Base-by-base conservation (phyloP, 352 stramenopile genomes). In the Phytopythium delawarense region DNA sequence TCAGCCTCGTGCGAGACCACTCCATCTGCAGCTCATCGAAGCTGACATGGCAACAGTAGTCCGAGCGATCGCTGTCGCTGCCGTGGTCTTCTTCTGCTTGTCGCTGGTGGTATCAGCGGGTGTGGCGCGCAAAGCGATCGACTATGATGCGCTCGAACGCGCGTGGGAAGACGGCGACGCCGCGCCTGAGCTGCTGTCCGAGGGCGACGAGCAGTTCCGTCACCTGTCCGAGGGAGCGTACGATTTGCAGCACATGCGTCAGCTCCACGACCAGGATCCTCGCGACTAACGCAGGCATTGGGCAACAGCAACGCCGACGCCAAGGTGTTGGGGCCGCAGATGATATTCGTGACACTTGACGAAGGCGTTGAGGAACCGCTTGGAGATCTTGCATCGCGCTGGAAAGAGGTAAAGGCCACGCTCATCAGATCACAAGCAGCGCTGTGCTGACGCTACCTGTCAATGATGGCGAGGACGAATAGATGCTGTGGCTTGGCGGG, bases 401-500 rank as follows among this genome's bases (percentile, higher is more conserved):
- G 81, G 84, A 92, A 92, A 82, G 76, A 89, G 74, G 80, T 90
- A 35, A 21, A 48, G 18, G 15, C 50, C 15, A 4, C 55, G 7
- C 15, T 13, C 45, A 20, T 50, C 21, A 20, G 16, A 52, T 51
- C 28, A 34, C 45, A 9, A 20, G 5, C 45, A 51, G 21, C 8
- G 46, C 3, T 8, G 28, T 13, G 12, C 30, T 35, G 39, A 39
- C 28, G 16, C 13, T 21, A 56, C 13, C 7, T 11, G 12, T 11
- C 21, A n/a, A 18, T 15, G 30, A 57, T 2, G 28, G 16, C n/a
- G 15, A 39, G 1, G 23, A 16, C 7, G 21, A 39, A 1, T 20
- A 91, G 84, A 84, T 88, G 76, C 67, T 93, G 40, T 90, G 78
- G 81, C 89, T 81, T 39, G 84, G 81, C 40, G 79, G 84, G 7